These are phyloP conservation scores for Medicago arabica DNA, from an alignment of 306 rosid species.

Conservation along the genomic window DNA sequence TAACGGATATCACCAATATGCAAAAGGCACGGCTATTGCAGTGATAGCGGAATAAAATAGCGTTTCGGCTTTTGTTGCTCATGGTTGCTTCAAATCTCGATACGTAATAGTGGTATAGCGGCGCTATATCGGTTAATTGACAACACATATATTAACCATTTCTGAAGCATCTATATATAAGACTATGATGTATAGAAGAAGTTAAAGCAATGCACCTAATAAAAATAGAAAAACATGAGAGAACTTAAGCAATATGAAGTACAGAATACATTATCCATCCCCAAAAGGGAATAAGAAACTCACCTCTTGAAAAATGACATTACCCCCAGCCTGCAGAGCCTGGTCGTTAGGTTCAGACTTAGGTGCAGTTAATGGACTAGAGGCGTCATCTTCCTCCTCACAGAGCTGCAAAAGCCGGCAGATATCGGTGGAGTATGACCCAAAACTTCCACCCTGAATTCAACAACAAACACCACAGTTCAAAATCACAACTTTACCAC, in stretches of 20 bases:
- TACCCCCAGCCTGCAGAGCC: conserved; percentile 64
- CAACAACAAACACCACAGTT: conserved; percentile 55
- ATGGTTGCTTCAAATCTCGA: too few species aligned
- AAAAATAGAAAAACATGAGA: conserved; percentile 21
- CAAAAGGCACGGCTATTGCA: too few species aligned
- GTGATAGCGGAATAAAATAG: too few species aligned
- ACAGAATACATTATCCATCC: background rate
- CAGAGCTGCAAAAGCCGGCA: conserved; percentile 87
- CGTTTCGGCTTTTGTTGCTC: too few species aligned
- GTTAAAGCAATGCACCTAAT: conserved; percentile 21
- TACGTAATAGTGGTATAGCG: too few species aligned
- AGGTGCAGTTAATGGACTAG: conserved; percentile 78
- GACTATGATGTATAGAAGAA: background rate
- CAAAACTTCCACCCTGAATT: conserved; percentile 89
- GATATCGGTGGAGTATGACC: conserved; percentile 97
- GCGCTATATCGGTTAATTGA: too few species aligned
- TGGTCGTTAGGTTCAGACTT: conserved; percentile 90
- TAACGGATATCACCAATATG: too few species aligned
- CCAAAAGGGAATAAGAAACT: conserved; percentile 32
- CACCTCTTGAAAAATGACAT: conserved; percentile 70
- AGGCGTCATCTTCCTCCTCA: conserved; percentile 99
- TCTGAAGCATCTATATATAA: conserved; percentile 13
- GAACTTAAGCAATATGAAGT: conserved; percentile 5
- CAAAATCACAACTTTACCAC: conserved; percentile 50
- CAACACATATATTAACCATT: background rate